Conservation (phyloP, 2,329 filamentous ascomycete genomes). For the Colletotrichum godetiae region DNA sequence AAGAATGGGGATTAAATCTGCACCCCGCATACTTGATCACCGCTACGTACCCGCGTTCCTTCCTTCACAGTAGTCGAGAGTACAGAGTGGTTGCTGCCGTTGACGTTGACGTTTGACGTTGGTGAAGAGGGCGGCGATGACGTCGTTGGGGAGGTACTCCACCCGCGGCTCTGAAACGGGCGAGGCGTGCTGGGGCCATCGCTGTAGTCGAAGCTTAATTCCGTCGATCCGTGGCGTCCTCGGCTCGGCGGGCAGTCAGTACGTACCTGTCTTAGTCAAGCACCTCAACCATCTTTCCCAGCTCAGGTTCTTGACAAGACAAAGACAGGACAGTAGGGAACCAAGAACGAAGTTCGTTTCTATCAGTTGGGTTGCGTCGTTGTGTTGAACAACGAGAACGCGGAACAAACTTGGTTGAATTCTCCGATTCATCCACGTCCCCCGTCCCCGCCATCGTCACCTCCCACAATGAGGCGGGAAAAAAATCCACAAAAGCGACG, state of each 20-base stretch:
- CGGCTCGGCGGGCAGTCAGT: background rate
- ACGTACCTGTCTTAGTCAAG: too few relatives aligned
- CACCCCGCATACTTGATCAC: conserved; percentile 28
- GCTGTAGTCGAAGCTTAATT: conserved; percentile 27
- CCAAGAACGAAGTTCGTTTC: background rate
- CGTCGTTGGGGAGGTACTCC: conserved; percentile 6
- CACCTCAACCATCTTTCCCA: too few relatives aligned
- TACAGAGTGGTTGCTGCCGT: background rate
- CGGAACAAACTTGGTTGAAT: background rate
- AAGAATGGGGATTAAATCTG: background rate
- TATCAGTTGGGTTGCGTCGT: background rate
- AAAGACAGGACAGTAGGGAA: background rate
- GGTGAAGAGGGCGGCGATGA: conserved; percentile 10
- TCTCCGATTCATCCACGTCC: background rate
- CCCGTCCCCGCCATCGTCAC: background rate
- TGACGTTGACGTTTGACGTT: conserved; percentile 2
- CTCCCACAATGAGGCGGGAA: background rate
- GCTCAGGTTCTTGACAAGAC: background rate
- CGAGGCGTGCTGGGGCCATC: conserved; percentile 4
- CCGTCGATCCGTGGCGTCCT: background rate
- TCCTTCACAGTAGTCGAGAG: too few relatives aligned
- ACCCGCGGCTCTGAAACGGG: conserved; percentile 32
- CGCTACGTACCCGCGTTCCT: background rate
- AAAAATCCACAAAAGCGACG: background rate
- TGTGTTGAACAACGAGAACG: background rate